phyloP scores from a whole-genome alignment of 78 protist species.

The Dictyostelium citrinum region DNA sequence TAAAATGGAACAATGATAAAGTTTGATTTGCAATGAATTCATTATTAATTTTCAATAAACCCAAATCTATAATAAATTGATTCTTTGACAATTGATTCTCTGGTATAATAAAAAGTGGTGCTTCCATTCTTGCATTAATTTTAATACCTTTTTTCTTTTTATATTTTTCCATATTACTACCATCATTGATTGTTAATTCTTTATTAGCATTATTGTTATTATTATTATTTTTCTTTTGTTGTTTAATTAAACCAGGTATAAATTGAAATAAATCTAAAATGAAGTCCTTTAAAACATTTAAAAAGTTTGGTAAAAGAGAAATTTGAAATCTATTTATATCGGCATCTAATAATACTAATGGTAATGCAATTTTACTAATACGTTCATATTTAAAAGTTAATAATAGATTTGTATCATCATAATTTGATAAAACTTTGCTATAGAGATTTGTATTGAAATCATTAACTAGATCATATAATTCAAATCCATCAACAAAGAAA shows the following conservation, averaged over 20 bases:
- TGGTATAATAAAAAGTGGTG: conserved; percentile 20
- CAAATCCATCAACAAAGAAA: conserved; percentile 41
- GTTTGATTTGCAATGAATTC: neutral
- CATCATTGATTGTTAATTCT: neutral
- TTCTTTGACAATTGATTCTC: neutral
- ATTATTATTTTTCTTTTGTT: too few species aligned
- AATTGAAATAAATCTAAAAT: conserved; percentile 35
- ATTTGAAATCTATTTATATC: conserved; percentile 5
- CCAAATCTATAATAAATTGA: neutral
- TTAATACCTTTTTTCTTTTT: conserved; percentile 5
- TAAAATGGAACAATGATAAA: neutral
- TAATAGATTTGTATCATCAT: neutral
- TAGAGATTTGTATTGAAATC: neutral
- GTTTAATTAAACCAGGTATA: conserved; percentile 29
- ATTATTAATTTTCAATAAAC: neutral
- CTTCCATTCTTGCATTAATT: neutral
- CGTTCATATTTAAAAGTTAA: conserved; percentile 16
- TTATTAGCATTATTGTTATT: too few species aligned
- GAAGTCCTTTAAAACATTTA: neutral
- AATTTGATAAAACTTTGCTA: conserved; percentile 1
- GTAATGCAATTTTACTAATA: neutral
- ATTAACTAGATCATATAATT: neutral
- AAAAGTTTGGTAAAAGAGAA: neutral
- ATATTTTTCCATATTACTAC: conserved; percentile 1
- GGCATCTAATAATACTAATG: neutral